A percentile compares a stretch with the other conserved stretches of the same genome.
These are phyloP conservation scores for Talaromyces liani DNA, from an alignment of 495 filamentous ascomycete genomes.

Conservation along the genomic window DNA sequence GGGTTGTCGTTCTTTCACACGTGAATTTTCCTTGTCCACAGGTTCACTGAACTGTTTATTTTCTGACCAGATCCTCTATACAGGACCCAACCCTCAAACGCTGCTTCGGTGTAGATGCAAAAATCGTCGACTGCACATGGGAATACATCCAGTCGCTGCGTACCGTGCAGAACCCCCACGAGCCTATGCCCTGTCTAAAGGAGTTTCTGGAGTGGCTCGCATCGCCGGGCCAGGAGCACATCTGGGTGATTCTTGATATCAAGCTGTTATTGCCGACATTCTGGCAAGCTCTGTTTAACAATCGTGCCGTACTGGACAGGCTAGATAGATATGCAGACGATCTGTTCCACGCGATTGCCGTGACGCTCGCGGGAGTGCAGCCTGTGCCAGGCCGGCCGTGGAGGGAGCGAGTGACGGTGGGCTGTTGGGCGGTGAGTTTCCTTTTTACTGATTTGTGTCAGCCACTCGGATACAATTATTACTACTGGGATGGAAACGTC, in stretches of 20 bases:
- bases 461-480: background rate
- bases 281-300: background rate
- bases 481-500: background rate
- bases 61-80: background rate
- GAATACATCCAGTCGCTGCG: constrained; percentile 58
- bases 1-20: constrained; percentile 78
- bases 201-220: constrained; percentile 70
- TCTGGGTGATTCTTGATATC: constrained; percentile 85
- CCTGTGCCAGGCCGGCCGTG: constrained; percentile 43
- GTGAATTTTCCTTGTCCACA: constrained; percentile 35
- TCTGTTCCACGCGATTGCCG: constrained; percentile 56
- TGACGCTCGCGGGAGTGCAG: constrained; percentile 48
- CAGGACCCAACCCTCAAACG: constrained; percentile 71
- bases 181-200: constrained; percentile 63
- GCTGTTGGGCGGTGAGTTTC: constrained; percentile 65
- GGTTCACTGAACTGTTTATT: background rate
- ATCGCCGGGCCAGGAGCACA: constrained; percentile 48
- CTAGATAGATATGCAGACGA: constrained; percentile 59
- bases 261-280: constrained; percentile 47
- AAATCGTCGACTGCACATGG: constrained; percentile 71
- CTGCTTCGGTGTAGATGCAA: constrained; percentile 65
- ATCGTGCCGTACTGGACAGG: constrained; percentile 17
- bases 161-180: constrained; percentile 59
- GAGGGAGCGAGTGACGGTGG: constrained; percentile 65
- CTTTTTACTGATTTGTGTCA: background rate